Evolutionary conservation across 2,329 filamentous ascomycete species (phyloP), one percentile per base, ranked within the genome.

Genomic region (Sclerotinia glacialis): DNA sequence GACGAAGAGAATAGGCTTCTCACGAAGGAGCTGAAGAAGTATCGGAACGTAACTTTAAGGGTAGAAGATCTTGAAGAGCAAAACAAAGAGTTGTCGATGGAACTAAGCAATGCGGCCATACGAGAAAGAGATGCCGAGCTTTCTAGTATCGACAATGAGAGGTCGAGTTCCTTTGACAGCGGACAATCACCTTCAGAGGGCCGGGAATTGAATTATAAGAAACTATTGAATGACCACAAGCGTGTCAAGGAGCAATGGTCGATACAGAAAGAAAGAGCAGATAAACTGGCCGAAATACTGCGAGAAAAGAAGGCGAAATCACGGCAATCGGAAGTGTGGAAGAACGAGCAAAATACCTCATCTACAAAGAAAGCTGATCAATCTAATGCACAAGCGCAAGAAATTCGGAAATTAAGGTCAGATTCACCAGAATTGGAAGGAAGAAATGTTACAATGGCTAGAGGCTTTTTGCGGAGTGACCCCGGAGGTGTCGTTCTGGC

Each of bases 21-120:
- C 34, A 53, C 47, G 8, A 65, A 72, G 37, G 72, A 74, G 50
- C 47, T 73, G 31, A 67, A 70, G 52, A 67, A 64, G 59, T 63
- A 56, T 18, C 68, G 65, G 54, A 66, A 46, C 44, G 62, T 67
- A 49, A 61, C 53, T 49, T 50, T 44, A n/a, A 64, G 62, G 26
- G 64, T 71, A 7, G 68, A 69, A 18, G 64, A 59, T 14, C 42
- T 74, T 31, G 70, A 75, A 68, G 67, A 68, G 64, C 71, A 75
- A 61, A 74, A 74, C 59, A 69, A 71, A 47, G 67, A 68, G 12
- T 65, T 74, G 16, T 63, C 66, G 4, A 54, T 40, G 34, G 69
- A 70, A 52, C 58, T 72, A 2, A 49, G 71, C 31, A 62, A 70
- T 37, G 60, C 66, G 4, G 23, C 69, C 6, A 54, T 64, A 61